phyloP scores from a whole-genome alignment of 371 early-diverging fungal genomes.

The Massospora cicadina region DNA sequence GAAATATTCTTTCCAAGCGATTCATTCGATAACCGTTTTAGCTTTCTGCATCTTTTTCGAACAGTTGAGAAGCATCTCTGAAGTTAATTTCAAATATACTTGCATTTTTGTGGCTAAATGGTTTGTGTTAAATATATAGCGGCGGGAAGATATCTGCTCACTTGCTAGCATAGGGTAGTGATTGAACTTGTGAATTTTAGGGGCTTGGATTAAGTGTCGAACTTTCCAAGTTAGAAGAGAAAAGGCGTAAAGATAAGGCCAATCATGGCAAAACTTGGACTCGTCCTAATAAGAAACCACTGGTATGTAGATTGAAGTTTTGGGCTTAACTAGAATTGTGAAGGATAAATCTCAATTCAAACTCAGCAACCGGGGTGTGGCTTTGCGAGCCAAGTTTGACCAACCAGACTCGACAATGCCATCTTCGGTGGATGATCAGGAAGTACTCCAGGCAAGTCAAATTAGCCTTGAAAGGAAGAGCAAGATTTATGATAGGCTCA shows the following conservation, averaged over 20 bases:
- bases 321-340: not conserved
- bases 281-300: not conserved
- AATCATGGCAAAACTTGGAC: not conserved
- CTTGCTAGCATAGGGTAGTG: too few species aligned
- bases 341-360: not conserved
- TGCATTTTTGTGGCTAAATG: not conserved
- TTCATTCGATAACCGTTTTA: not conserved
- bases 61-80: not conserved
- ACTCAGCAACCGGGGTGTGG: not conserved
- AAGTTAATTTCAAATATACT: not conserved
- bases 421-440: not conserved
- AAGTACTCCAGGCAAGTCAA: not conserved
- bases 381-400: not conserved
- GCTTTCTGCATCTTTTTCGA: not conserved
- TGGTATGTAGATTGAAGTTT: not conserved
- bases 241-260: not conserved
- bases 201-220: not conserved
- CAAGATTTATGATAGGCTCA: not conserved
- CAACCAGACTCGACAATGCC: not conserved
- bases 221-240: not conserved
- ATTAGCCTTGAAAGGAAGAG: not conserved
- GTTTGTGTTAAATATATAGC: not conserved
- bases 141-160: too few species aligned
- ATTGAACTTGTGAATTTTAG: too few species aligned
- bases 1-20: not conserved